Base-by-base conservation (phyloP, 2,329 filamentous ascomycete genomes). In the Alternaria gaisen region DNA sequence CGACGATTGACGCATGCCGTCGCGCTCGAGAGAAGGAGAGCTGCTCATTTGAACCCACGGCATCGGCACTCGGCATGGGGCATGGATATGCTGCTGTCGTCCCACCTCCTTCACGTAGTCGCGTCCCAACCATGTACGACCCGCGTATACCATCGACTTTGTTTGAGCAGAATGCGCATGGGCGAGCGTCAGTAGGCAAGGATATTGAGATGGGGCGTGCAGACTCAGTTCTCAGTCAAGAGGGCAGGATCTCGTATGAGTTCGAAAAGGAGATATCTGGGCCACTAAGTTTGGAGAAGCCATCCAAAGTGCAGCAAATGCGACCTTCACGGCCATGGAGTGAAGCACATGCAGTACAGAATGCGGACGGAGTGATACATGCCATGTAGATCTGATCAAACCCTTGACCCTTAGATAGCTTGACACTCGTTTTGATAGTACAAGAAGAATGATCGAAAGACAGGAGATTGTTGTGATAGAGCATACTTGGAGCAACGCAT, bases 41-140 rank as follows among this genome's bases (percentile, higher is more conserved):
- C 46, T 75, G 70, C 56, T 71, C 67, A 4, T 76, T 76, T 46
- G 72, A 75, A 57, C 73, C 73, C 32, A 74, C 69, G 11, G 72
- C 68, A n/a, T 74, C 72, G 6, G 63, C 65, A 20, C 60, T 76
- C 10, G 72, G 72, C 8, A 75, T 75, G 70, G 53, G 64, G 2
- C 66, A 72, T 36, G 68, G 65, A 14, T 72, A 74, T 32, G 55
- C 65, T 40, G 67, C 67, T 32, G 58, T 67, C 14, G 24, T 60
- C 0, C 71, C 72, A 7, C 53, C 60, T 18, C 36, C 43, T 12
- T 47, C 61, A 5, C 51, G 68, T 9, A 60, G 56, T 24, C 60
- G 62, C n/a, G 64, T 72, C 16, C 68, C 73, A 3, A 70, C 70
- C 2, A 61, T 75, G 34, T 71, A 73, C 41, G 70, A 72, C 42